Conservation (phyloP, 2,329 filamentous ascomycete genomes). For the Claviceps pazoutovae region DNA sequence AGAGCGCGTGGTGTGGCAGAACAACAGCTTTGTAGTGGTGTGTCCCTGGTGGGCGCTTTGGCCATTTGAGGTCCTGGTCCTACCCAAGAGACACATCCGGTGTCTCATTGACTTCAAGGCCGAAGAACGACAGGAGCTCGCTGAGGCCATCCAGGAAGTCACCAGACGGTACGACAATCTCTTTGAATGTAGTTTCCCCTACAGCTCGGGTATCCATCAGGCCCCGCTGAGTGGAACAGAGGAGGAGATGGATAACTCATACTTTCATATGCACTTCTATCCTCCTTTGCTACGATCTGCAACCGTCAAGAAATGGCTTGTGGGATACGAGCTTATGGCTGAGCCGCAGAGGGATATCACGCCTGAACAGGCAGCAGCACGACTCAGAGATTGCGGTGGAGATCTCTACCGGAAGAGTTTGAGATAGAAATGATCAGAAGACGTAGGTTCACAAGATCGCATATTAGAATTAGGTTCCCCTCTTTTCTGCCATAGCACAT, state of each 20-base stretch:
- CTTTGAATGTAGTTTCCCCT: slow-evolving; percentile 93
- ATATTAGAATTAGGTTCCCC: not conserved
- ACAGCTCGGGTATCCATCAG: slow-evolving; percentile 94
- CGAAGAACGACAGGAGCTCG: slow-evolving; percentile 57
- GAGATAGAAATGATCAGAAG: slow-evolving; percentile 6
- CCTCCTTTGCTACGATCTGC: slow-evolving; percentile 84
- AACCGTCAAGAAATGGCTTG: slow-evolving; percentile 89
- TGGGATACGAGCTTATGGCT: slow-evolving; percentile 91
- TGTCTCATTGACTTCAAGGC: slow-evolving; percentile 69
- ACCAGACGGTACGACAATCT: slow-evolving; percentile 90
- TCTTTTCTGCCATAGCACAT: not conserved
- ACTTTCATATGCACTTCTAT: slow-evolving; percentile 97
- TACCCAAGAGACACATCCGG: slow-evolving; percentile 72
- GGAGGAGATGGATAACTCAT: slow-evolving; percentile 75
- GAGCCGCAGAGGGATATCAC: slow-evolving; percentile 98
- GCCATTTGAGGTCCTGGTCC: slow-evolving; percentile 90
- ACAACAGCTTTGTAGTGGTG: slow-evolving; percentile 68
- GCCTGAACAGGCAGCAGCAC: slow-evolving; percentile 79
- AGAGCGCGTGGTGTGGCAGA: slow-evolving; percentile 81
- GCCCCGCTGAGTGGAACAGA: slow-evolving; percentile 70
- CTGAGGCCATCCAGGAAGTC: slow-evolving; percentile 75
- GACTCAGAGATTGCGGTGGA: slow-evolving; percentile 62
- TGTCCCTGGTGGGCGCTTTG: slow-evolving; percentile 97
- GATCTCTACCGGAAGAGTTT: slow-evolving; percentile 64
- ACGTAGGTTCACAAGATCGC: not conserved